These are phyloP conservation scores for Blumeriella jaapii DNA, from an alignment of 2,329 filamentous ascomycete genomes.

Conservation along the genomic window DNA sequence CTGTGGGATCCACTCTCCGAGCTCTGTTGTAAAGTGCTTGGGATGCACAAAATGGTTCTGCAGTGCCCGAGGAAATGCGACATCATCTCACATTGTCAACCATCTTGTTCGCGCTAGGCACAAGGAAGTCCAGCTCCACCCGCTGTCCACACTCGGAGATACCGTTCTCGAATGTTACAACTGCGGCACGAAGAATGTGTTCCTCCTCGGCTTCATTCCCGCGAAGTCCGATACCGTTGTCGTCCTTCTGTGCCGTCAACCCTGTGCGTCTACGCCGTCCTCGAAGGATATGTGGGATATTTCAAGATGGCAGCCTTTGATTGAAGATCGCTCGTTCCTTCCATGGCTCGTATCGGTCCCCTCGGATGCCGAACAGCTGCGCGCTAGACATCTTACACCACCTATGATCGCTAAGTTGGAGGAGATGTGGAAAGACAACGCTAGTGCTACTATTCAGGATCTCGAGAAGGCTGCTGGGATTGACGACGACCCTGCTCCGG, in stretches of 20 bases:
- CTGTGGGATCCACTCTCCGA: slow-evolving; percentile 93
- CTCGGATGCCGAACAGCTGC: slow-evolving; percentile 89
- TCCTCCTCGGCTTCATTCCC: slow-evolving; percentile 92
- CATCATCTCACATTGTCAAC: slow-evolving; percentile 95
- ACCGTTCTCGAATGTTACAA: slow-evolving; percentile 98
- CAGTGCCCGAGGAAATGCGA: slow-evolving; percentile 91
- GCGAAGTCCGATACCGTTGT: slow-evolving; percentile 98
- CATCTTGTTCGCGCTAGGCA: slow-evolving; percentile 93
- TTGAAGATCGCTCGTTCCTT: slow-evolving; percentile 91
- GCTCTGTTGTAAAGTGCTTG: slow-evolving; percentile 92
- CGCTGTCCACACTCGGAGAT: slow-evolving; percentile 83
- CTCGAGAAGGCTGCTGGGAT: slow-evolving; percentile 84
- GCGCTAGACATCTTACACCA: slow-evolving; percentile 82
- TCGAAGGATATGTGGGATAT: slow-evolving; percentile 99
- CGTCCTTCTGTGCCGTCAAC: slow-evolving; percentile 89
- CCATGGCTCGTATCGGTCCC: slow-evolving; percentile 85
- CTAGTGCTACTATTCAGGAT: slow-evolving; percentile 76
- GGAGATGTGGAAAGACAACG: slow-evolving; percentile 97
- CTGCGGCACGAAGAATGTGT: slow-evolving; percentile 98
- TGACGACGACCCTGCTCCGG: slow-evolving; percentile 89
- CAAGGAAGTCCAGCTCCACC: slow-evolving; percentile 97
- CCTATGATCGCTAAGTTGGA: slow-evolving; percentile 94
- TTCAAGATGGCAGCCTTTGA: slow-evolving; percentile 92
- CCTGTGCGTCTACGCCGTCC: slow-evolving; percentile 86
- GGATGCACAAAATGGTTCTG: slow-evolving; percentile 98